Percentiles rank a stretch among this genome's conserved stretches.
Evolutionary conservation across 1,139 yeast genomes (phyloP).

Genomic region (Yamadazyma buinensis): DNA sequence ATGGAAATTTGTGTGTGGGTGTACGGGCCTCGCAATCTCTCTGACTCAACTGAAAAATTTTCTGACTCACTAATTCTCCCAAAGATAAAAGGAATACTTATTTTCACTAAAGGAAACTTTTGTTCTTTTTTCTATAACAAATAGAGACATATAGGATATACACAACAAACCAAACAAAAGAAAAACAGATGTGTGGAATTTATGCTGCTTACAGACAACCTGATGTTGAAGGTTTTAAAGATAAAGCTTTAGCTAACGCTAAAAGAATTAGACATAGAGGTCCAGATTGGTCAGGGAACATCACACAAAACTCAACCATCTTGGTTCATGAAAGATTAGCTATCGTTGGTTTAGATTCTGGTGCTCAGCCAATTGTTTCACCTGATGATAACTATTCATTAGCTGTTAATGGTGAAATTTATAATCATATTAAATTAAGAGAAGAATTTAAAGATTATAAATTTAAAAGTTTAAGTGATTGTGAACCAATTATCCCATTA

Average conservation of each 20-base stretch:
- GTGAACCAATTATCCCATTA: constrained; percentile 95
- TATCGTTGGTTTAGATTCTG: constrained; percentile 91
- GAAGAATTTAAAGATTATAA: constrained; percentile 66
- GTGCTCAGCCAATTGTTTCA: constrained; percentile 95
- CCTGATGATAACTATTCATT: constrained; percentile 69
- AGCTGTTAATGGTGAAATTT: constrained; percentile 96
- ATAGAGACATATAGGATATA: too few species aligned
- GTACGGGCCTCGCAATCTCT: not conserved
- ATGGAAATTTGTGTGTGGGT: too few species aligned
- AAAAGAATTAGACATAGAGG: constrained; percentile 97
- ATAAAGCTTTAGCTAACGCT: constrained; percentile 82
- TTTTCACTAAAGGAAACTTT: too few species aligned
- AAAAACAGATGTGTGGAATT: constrained; percentile 82
- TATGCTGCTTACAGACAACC: constrained; percentile 87
- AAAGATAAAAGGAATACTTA: too few species aligned
- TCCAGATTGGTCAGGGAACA: constrained; percentile 98
- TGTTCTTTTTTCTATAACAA: not conserved
- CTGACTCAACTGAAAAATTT: constrained; percentile 4
- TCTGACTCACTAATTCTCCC: constrained; percentile 11
- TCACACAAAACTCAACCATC: constrained; percentile 70
- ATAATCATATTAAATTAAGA: constrained; percentile 91
- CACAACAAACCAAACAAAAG: too few species aligned
- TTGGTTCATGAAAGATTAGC: constrained; percentile 94
- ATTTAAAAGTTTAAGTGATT: constrained; percentile 86
- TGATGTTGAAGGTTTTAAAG: constrained; percentile 76